Base-by-base conservation (phyloP, 305 asterid species). In the Solanum hybrid region DNA sequence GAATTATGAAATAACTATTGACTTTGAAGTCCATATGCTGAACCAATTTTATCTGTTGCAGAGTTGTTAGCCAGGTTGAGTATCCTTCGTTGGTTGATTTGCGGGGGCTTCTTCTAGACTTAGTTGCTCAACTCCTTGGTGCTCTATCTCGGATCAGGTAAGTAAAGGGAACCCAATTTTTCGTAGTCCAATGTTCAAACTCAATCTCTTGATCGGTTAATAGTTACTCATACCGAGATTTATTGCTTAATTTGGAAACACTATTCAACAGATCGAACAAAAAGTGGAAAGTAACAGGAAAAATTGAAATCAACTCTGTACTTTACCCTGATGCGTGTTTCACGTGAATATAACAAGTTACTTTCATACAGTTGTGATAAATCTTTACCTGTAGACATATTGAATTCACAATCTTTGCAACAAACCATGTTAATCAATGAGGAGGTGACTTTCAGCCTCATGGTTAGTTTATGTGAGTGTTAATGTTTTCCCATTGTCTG, bases 11-110 rank as follows among this genome's bases (percentile, higher is more conserved):
- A 2, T 51, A 31, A 31, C 22, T 22, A 56, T 85, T 51, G 34
- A 56, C 46, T 85, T 84, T 20, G 42, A 51, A 51, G 42, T 51
- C 29, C 24, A 31, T 31, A 85, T 85, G 79, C 79, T 87, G 90
- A 87, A 69, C 87, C 82, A 85, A 88, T 86, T 60, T 64, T 88
- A 88, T 35, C 90, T 88, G 78, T 90, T 90, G 79, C 98, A 98
- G 99, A 95, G 98, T 95, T 91, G 99, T 98, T 88, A 98, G 99
- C 94, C 99, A 97, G 94, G 96, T 96, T 26, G 99, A 98, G 85
- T 97, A 98, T 92, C 99, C 99, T 92, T 98, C 99, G 34, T 95
- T 98, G 92, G 99, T 98, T 92, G 99, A 98, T 94, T 95, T 98
- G 91, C 95, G 99, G 92, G 98, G 99, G 90, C 99, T 98, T 93